A percentile compares a stretch with the other conserved stretches of the same genome.
Evolutionary conservation across 1,284 basidiomycete genomes (phyloP).

Genomic region (Sanghuangporus sanghuang): DNA sequence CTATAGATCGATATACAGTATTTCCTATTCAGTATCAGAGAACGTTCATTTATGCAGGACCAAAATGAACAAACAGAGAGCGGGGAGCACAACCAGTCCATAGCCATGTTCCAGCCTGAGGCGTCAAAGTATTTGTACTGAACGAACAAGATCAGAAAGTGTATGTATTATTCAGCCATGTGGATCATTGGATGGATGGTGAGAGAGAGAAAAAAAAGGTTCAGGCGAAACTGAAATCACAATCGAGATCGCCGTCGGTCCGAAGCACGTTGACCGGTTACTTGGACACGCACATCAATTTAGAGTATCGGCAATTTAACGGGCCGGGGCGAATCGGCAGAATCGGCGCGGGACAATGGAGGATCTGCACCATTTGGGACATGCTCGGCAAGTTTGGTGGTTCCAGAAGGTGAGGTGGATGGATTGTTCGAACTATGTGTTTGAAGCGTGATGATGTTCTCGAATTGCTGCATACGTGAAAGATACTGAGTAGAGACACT

Average conservation of each 20-base stretch:
- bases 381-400: neutral
- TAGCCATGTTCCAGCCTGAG: no score
- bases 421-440: neutral
- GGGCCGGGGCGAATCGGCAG: neutral
- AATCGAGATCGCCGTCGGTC: neutral
- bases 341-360: neutral
- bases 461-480: no score
- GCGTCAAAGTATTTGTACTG: no score
- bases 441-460: neutral
- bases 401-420: neutral
- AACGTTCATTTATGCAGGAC: no score
- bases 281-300: neutral
- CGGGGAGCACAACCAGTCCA: no score
- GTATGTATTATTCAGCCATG: no score
- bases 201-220: neutral
- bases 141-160: no score
- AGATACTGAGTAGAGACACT: no score
- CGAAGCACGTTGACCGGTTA: neutral
- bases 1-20: no score
- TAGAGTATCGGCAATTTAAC: neutral
- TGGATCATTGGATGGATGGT: neutral
- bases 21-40: no score
- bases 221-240: neutral
- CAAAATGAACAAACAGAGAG: no score
- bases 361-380: neutral